A percentile compares a stretch with the other conserved stretches of the same genome.
Evolutionary conservation across 164 flowering plant genomes (phyloP).

Genomic region (Warburgia ugandensis): DNA sequence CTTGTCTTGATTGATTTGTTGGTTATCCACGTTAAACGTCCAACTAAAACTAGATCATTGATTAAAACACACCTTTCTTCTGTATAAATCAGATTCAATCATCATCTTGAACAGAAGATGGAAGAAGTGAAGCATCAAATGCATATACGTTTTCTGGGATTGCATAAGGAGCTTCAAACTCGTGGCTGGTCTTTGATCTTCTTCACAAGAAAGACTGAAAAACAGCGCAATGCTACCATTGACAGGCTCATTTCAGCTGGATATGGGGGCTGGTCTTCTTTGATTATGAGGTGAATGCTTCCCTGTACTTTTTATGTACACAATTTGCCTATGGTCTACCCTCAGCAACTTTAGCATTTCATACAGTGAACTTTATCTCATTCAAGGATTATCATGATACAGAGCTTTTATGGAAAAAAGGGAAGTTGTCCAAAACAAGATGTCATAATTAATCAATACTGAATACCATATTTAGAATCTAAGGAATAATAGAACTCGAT

Average conservation of each 20-base stretch:
- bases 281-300: constrained; percentile 62
- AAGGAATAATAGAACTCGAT: no score
- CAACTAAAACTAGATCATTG: neutral
- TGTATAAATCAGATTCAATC: neutral
- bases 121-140: constrained; percentile 21
- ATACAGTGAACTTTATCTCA: no score
- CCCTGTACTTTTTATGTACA: no score
- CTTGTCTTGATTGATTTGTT: no score
- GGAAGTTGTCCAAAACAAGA: no score
- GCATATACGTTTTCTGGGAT: constrained; percentile 15
- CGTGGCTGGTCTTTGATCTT: constrained; percentile 48
- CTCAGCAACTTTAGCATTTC: no score
- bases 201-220: constrained; percentile 42
- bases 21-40: no score
- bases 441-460: no score
- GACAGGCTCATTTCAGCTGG: constrained; percentile 40
- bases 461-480: no score
- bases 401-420: no score
- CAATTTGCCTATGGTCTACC: no score
- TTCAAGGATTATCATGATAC: no score
- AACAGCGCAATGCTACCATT: constrained; percentile 25
- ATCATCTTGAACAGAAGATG: neutral
- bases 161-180: constrained; percentile 32
- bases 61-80: neutral
- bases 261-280: constrained; percentile 42